Conservation (phyloP, 2,329 filamentous ascomycete genomes). For the Penicillium concentricum region DNA sequence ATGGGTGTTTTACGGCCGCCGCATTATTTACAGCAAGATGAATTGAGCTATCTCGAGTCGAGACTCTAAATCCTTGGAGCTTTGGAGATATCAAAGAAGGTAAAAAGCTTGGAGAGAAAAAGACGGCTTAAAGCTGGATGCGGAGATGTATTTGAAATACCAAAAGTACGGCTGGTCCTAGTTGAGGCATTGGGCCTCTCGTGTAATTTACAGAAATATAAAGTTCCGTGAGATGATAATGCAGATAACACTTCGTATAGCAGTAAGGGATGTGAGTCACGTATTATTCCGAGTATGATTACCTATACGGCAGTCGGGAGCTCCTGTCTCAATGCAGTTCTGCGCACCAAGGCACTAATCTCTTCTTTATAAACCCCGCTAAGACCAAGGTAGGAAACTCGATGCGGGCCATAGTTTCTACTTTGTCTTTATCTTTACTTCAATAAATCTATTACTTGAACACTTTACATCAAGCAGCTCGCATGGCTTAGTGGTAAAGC, state of each 20-base stretch:
- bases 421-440: neutral
- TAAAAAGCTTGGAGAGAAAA: neutral
- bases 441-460: neutral
- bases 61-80: neutral
- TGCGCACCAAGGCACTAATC: neutral
- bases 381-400: neutral
- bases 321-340: neutral
- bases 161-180: neutral
- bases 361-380: neutral
- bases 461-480: neutral
- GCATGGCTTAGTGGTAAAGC: neutral
- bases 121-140: constrained; percentile 5
- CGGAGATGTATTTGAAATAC: constrained; percentile 8
- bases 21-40: constrained; percentile 4
- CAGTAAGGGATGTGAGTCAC: neutral
- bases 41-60: neutral
- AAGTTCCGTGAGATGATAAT: neutral
- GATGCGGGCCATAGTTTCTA: neutral
- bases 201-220: neutral
- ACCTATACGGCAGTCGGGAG: too few species aligned
- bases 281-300: neutral
- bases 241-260: neutral
- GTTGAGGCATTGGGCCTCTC: neutral
- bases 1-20: neutral
- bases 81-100: neutral